phyloP scores from a whole-genome alignment of 73 alveolate genomes.

The Symbiodinium pilosum region DNA sequence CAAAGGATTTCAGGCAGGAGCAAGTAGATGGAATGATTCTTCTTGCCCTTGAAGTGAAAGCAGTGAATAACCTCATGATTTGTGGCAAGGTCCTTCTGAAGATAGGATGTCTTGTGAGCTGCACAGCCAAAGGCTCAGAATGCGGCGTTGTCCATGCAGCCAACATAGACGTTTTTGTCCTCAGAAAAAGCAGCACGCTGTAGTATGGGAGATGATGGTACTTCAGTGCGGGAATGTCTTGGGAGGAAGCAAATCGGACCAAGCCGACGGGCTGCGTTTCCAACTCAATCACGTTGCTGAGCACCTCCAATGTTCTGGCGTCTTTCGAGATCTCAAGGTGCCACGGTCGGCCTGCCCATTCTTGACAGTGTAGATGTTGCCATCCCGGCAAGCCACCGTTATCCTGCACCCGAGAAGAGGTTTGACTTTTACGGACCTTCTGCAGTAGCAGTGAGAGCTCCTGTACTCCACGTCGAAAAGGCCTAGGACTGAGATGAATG shows the following conservation, averaged over 20 bases:
- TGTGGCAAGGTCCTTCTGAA: not conserved
- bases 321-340: no score
- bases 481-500: slow-evolving; percentile 97
- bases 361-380: slow-evolving; percentile 97
- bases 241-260: slow-evolving; percentile 94
- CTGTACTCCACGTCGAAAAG: slow-evolving; percentile 97
- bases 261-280: slow-evolving; percentile 98
- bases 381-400: slow-evolving; percentile 98
- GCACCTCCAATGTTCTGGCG: slow-evolving; percentile 10
- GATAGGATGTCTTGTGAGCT: not conserved
- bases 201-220: not conserved
- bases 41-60: slow-evolving; percentile 96
- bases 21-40: slow-evolving; percentile 96
- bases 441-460: not conserved
- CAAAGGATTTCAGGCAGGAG: slow-evolving; percentile 51
- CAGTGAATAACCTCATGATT: slow-evolving; percentile 95
- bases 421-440: no score
- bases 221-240: not conserved
- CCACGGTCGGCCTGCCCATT: slow-evolving; percentile 95
- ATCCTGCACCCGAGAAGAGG: slow-evolving; percentile 39
- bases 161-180: slow-evolving; percentile 96
- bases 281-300: slow-evolving; percentile 95
- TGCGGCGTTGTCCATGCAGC: slow-evolving; percentile 97
- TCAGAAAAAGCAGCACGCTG: not conserved
- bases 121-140: slow-evolving; percentile 8